These are phyloP conservation scores for Taphrina flavorubra DNA, from an alignment of 1,139 yeast genomes.

Conservation along the genomic window DNA sequence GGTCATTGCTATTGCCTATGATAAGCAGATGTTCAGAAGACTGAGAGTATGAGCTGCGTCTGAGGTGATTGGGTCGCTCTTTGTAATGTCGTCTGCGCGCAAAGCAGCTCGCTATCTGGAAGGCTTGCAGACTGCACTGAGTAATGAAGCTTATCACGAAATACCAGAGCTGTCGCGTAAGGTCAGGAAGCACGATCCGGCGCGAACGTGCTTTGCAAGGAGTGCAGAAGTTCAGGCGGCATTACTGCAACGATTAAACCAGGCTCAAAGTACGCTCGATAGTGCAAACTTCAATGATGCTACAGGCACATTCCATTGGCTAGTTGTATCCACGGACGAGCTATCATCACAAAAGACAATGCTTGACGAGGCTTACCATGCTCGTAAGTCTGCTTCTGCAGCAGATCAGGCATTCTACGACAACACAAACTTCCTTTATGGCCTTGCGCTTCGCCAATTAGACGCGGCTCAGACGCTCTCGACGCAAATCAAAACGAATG, in stretches of 20 bases:
- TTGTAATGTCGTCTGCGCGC: conserved; percentile 9
- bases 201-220: conserved; percentile 10
- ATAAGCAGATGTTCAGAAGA: no score
- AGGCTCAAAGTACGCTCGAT: conserved; percentile 6
- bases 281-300: conserved; percentile 15
- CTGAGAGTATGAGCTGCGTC: neutral
- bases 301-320: conserved; percentile 14
- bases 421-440: conserved; percentile 3
- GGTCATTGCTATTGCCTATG: no score
- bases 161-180: conserved; percentile 20
- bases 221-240: conserved; percentile 22
- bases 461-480: conserved; percentile 1
- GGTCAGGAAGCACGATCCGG: conserved; percentile 14
- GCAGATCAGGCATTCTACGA: conserved; percentile 8
- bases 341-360: neutral
- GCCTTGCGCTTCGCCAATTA: conserved; percentile 11
- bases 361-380: conserved; percentile 9
- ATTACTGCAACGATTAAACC: neutral
- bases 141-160: neutral
- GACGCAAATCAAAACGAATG: neutral
- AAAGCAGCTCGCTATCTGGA: conserved; percentile 17
- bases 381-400: neutral
- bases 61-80: neutral
- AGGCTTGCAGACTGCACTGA: conserved; percentile 1
- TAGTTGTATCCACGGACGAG: neutral